phyloP scores from a whole-genome alignment of 305 asterid genomes.

The Fraxinus greggii region DNA sequence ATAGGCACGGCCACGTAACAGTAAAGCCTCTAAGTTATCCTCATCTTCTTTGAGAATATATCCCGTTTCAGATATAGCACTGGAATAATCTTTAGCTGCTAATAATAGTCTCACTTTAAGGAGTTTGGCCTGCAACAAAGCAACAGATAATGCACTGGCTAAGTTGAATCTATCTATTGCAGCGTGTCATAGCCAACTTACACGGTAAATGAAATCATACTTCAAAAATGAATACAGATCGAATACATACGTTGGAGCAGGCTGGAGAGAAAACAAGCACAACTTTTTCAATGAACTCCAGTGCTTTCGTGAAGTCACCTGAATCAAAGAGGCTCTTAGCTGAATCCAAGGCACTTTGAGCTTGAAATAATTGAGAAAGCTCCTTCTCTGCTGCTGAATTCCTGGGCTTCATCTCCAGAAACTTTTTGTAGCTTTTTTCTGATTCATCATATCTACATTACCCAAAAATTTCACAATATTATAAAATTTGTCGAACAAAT shows the following conservation, averaged over 20 bases:
- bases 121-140: constrained; percentile 66
- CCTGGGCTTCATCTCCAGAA: constrained; percentile 74
- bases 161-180: not conserved
- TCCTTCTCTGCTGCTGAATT: constrained; percentile 80
- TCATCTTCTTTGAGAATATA: constrained; percentile 86
- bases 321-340: constrained; percentile 62
- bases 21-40: constrained; percentile 74
- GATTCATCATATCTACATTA: constrained; percentile 88
- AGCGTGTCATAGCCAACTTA: not conserved
- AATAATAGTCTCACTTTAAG: constrained; percentile 68
- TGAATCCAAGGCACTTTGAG: constrained; percentile 68
- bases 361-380: constrained; percentile 78
- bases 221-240: not conserved
- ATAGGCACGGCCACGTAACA: constrained; percentile 93
- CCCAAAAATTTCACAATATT: constrained; percentile 47
- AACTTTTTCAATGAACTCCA: constrained; percentile 74
- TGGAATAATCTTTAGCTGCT: constrained; percentile 69
- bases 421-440: constrained; percentile 68
- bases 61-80: constrained; percentile 83
- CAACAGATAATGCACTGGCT: constrained; percentile 17
- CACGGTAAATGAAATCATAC: not conserved
- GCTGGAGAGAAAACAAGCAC: constrained; percentile 93
- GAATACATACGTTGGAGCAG: constrained; percentile 62
- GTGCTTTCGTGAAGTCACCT: constrained; percentile 61
- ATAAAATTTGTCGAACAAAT: constrained; percentile 35